Conservation (phyloP, 164 flowering plant genomes). For the Vitis riparia region DNA sequence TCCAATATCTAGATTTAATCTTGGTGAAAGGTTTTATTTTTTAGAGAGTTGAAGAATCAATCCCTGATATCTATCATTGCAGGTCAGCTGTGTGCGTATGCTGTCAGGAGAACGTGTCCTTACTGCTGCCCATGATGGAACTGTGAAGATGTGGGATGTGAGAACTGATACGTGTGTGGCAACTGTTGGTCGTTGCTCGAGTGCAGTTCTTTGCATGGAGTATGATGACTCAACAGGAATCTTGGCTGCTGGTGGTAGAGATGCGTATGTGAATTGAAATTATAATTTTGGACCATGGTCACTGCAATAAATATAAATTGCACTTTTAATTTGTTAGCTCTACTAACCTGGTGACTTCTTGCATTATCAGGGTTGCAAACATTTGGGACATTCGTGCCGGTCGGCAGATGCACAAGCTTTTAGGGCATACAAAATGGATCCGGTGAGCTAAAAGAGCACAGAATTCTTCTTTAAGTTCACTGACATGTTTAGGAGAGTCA, state of each 20-base stretch:
- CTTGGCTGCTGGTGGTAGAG: conserved; percentile 96
- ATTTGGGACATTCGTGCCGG: conserved; percentile 99
- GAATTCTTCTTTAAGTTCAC: not conserved
- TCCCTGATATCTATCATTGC: conserved; percentile 10
- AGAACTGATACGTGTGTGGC: conserved; percentile 97
- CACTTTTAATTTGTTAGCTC: not conserved
- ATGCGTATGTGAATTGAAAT: conserved; percentile 56
- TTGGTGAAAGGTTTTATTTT: too few relatives aligned
- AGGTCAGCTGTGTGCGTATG: conserved; percentile 91
- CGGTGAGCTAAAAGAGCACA: conserved; percentile 40
- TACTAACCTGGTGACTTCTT: conserved; percentile 13
- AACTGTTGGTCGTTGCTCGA: conserved; percentile 92
- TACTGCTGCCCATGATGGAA: conserved; percentile 95
- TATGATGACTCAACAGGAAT: conserved; percentile 98
- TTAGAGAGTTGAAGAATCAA: not conserved
- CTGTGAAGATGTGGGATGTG: conserved; percentile 99
- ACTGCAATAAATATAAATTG: not conserved
- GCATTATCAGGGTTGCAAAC: conserved; percentile 63
- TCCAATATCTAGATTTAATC: too few relatives aligned
- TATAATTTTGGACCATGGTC: conserved; percentile 4
- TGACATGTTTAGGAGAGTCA: not conserved
- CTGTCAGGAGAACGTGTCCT: conserved; percentile 97
- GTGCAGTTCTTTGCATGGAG: conserved; percentile 94
- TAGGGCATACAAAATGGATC: conserved; percentile 94
- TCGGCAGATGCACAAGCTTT: conserved; percentile 89